These are phyloP conservation scores for Penicillium psychrosexuale DNA, from an alignment of 2,329 filamentous ascomycete species.

Conservation along the genomic window DNA sequence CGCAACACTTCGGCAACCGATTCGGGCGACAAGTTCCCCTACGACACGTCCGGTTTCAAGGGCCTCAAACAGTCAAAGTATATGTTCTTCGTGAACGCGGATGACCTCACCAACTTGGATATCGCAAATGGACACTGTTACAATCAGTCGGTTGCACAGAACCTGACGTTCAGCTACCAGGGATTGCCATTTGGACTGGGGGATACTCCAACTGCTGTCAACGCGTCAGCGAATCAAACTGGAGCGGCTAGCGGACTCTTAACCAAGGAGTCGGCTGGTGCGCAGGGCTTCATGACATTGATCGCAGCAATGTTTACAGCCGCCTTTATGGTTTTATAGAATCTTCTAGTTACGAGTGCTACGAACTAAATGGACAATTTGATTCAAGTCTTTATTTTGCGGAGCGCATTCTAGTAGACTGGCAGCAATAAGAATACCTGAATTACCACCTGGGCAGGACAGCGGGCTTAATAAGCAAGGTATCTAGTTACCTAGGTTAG, in stretches of 20 bases:
- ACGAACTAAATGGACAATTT: neutral
- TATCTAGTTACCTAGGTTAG: too few relatives aligned
- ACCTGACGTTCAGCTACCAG: constrained; percentile 67
- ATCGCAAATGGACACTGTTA: constrained; percentile 66
- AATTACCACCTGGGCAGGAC: too few relatives aligned
- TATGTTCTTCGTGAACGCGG: constrained; percentile 75
- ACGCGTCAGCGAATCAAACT: constrained; percentile 17
- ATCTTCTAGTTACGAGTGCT: constrained; percentile 2
- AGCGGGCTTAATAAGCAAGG: too few relatives aligned
- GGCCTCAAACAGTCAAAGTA: constrained; percentile 63
- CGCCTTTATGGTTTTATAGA: constrained; percentile 14
- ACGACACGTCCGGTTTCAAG: constrained; percentile 70
- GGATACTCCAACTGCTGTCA: constrained; percentile 7
- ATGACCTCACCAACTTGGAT: constrained; percentile 65
- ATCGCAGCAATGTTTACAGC: constrained; percentile 5
- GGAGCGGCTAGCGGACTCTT: constrained; percentile 11
- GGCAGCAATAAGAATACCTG: too few relatives aligned
- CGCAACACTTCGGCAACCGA: constrained; percentile 73
- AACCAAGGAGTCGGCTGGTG: neutral
- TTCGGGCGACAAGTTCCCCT: constrained; percentile 64
- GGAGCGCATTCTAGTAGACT: neutral
- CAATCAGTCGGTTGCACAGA: constrained; percentile 63
- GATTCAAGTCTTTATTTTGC: too few relatives aligned
- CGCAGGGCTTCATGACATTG: constrained; percentile 4
- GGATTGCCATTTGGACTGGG: constrained; percentile 36